Evolutionary conservation across 2,329 filamentous ascomycete species (phyloP).

Genomic region (Colletotrichum simmondsii): DNA sequence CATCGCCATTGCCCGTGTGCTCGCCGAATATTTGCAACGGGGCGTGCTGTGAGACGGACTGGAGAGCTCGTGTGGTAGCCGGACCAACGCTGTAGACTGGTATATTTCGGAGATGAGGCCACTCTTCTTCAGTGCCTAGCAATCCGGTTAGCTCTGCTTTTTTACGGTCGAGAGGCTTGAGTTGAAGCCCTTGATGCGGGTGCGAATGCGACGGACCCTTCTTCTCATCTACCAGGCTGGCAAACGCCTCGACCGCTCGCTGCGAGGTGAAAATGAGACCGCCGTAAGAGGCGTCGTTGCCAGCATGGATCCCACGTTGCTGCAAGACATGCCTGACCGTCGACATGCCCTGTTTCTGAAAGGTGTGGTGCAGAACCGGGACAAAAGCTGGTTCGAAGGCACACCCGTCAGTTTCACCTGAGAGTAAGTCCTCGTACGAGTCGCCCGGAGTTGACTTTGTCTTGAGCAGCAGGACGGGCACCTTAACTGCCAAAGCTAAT

Average conservation of each 20-base stretch:
- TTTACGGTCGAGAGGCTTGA: not conserved
- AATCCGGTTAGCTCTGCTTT: slow-evolving; percentile 13
- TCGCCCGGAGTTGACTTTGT: slow-evolving; percentile 79
- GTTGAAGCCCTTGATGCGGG: slow-evolving; percentile 36
- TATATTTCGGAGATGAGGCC: slow-evolving; percentile 67
- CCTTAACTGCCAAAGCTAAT: slow-evolving; percentile 34
- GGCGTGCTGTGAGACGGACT: slow-evolving; percentile 61
- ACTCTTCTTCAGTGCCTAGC: slow-evolving; percentile 40
- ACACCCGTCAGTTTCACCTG: slow-evolving; percentile 49
- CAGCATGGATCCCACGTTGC: slow-evolving; percentile 50
- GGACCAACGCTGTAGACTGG: slow-evolving; percentile 83
- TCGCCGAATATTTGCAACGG: slow-evolving; percentile 77
- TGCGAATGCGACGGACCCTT: slow-evolving; percentile 47
- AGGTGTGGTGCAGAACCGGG: slow-evolving; percentile 79
- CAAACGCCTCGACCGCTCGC: slow-evolving; percentile 83
- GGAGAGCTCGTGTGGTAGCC: slow-evolving; percentile 81
- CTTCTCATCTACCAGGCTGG: slow-evolving; percentile 68
- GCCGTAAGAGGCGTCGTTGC: slow-evolving; percentile 64
- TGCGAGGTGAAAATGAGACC: slow-evolving; percentile 89
- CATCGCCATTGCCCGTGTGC: slow-evolving; percentile 86
- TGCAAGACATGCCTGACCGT: slow-evolving; percentile 63
- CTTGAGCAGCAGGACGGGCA: slow-evolving; percentile 79
- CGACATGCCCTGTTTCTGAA: slow-evolving; percentile 68
- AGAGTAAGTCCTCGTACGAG: slow-evolving; percentile 77
- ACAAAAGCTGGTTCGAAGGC: slow-evolving; percentile 76